Evolutionary conservation across 148 eudicot species (phyloP), one percentile per base, ranked within the genome.

Genomic region (Dysphania ambrosioides): DNA sequence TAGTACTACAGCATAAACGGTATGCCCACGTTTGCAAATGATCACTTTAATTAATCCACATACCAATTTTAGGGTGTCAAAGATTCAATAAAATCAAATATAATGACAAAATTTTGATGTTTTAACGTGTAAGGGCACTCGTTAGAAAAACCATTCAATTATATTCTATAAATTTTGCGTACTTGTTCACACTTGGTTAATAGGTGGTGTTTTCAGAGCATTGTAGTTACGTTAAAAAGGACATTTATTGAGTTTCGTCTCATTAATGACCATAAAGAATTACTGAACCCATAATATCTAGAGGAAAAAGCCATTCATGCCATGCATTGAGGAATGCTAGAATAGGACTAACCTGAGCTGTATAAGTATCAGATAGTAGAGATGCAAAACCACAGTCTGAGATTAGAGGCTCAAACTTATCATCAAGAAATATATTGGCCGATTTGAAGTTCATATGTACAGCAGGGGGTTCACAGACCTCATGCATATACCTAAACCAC

Each of bases 301-400:
- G 26, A 30, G 5, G 24, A 5, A 15, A 31, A 29, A 42, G 7
- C n/a, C 59, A 31, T 26, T 57, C 41, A 65, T 1, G 35, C 11
- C 71, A 55, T 29, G 53, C 3, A 27, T 40, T 18, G 19, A 60
- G 13, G 36, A 41, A 27, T 11, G 16, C 15, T 15, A 6, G 67
- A 29, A 47, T 34, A 68, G 36, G 67, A 57, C 66, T 49, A 85
- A 94, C 98, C 96, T 85, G 96, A 84, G 72, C 73, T 32, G 77
- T 68, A 65, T 77, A 78, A 61, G 68, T 66, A 71, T 87, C 77
- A 62, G 90, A 59, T 68, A 90, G 60, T 65, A 96, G 68, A 75
- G 89, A 77, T 56, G 87, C 91, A 84, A 96, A 77, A 62, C 97
- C 97, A 75, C 94, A 90, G 82, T 96, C 99, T 72, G 99, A 96